A percentile compares a stretch with the other conserved stretches of the same genome.
phyloP scores from a whole-genome alignment of 2,329 filamentous ascomycete species.

The Capronia americana region DNA sequence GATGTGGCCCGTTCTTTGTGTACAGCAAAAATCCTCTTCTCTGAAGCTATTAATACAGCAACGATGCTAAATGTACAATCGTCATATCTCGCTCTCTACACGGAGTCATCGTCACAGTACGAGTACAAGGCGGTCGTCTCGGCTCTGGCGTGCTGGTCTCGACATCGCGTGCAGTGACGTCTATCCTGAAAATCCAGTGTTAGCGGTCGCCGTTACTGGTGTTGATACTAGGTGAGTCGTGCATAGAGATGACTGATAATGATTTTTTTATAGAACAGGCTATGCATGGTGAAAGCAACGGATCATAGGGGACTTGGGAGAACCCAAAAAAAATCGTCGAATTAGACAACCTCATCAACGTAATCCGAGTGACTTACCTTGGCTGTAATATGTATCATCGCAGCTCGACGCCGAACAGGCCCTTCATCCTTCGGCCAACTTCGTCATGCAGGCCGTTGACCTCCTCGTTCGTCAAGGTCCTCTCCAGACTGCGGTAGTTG shows the following conservation, averaged over 20 bases:
- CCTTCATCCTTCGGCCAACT: conserved; percentile 67
- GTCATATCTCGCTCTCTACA: neutral
- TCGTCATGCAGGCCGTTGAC: conserved; percentile 75
- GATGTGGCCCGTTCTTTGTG: neutral
- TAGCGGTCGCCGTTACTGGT: neutral
- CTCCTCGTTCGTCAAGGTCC: conserved; percentile 84
- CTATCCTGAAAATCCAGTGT: neutral
- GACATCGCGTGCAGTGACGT: neutral
- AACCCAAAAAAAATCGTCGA: no score
- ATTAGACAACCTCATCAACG: neutral
- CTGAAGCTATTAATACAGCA: neutral
- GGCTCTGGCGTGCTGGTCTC: no score
- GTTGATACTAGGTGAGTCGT: neutral
- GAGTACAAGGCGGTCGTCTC: neutral
- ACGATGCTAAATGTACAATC: neutral
- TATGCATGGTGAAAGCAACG: neutral
- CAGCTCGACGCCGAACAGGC: conserved; percentile 78
- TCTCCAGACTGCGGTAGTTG: conserved; percentile 90
- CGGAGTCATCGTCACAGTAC: neutral
- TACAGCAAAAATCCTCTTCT: neutral
- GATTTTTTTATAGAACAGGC: neutral
- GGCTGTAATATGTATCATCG: conserved; percentile 54
- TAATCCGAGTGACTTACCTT: neutral
- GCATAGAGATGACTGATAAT: neutral
- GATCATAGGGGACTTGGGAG: no score